These are phyloP conservation scores for Penicillium sp. DNA, from an alignment of 2,329 filamentous ascomycete genomes.

Conservation along the genomic window DNA sequence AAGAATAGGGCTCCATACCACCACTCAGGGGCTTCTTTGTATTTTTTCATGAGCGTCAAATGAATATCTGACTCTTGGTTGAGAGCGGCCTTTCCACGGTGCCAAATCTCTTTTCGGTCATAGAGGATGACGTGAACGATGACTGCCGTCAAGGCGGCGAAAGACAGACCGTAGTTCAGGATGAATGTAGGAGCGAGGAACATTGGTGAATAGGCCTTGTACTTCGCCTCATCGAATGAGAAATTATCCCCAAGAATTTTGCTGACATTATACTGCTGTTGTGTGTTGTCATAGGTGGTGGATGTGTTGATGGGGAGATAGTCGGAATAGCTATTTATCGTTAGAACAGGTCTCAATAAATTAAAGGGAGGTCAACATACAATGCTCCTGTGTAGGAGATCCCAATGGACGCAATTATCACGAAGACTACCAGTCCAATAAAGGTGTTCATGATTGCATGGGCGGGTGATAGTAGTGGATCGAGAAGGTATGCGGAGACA, in stretches of 20 bases:
- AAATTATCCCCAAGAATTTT: slow-evolving; percentile 30
- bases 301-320: slow-evolving; percentile 38
- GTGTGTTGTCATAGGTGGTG: slow-evolving; percentile 37
- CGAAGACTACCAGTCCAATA: slow-evolving; percentile 33
- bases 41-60: slow-evolving; percentile 65
- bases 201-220: slow-evolving; percentile 39
- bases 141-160: slow-evolving; percentile 36
- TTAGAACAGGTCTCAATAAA: background rate
- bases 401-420: slow-evolving; percentile 33
- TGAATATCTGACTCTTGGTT: slow-evolving; percentile 54
- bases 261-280: slow-evolving; percentile 33
- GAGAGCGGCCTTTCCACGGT: slow-evolving; percentile 28
- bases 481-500: slow-evolving; percentile 27
- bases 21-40: slow-evolving; percentile 61
- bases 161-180: slow-evolving; percentile 40
- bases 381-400: slow-evolving; percentile 33
- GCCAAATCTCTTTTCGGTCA: slow-evolving; percentile 35
- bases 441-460: slow-evolving; percentile 34
- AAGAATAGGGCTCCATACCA: slow-evolving; percentile 53
- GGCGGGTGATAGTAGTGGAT: slow-evolving; percentile 33
- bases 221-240: slow-evolving; percentile 34
- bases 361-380: slow-evolving; percentile 13
- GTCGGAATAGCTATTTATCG: slow-evolving; percentile 16
- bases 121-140: slow-evolving; percentile 35
- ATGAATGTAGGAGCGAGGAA: slow-evolving; percentile 38